phyloP scores from a whole-genome alignment of 2,329 filamentous ascomycete species.

The Penicillium sp. region DNA sequence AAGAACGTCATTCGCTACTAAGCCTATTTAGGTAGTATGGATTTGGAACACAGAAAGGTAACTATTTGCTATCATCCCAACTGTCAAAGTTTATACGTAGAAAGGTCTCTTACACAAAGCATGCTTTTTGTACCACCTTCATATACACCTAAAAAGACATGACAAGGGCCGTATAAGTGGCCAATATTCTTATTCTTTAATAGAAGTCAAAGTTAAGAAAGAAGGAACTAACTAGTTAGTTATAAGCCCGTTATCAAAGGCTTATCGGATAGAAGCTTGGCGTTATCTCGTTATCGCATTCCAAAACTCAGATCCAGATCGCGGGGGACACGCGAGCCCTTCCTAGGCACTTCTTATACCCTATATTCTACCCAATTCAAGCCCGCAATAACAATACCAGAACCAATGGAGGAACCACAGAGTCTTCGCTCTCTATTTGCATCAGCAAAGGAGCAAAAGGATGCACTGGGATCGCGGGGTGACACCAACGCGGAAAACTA shows the following conservation, averaged over 20 bases:
- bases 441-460: slow-evolving; percentile 56
- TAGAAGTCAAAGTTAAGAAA: too few species aligned
- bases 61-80: too few species aligned
- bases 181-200: too few species aligned
- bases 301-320: slow-evolving; percentile 25
- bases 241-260: background rate
- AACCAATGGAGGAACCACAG: slow-evolving; percentile 48
- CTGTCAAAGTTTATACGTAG: too few species aligned
- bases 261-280: background rate
- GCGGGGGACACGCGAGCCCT: slow-evolving; percentile 20
- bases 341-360: background rate
- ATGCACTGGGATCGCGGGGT: slow-evolving; percentile 61
- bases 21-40: too few species aligned
- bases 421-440: slow-evolving; percentile 57
- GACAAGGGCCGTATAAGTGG: too few species aligned
- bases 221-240: too few species aligned
- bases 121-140: too few species aligned
- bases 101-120: too few species aligned
- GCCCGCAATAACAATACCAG: slow-evolving; percentile 18
- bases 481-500: slow-evolving; percentile 66
- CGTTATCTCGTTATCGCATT: slow-evolving; percentile 13
- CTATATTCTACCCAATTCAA: background rate
- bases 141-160: too few species aligned
- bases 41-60: too few species aligned
- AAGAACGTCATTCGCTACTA: too few species aligned